phyloP scores from a whole-genome alignment of 116 monocot species.

The Trichopus zeylanicus region DNA sequence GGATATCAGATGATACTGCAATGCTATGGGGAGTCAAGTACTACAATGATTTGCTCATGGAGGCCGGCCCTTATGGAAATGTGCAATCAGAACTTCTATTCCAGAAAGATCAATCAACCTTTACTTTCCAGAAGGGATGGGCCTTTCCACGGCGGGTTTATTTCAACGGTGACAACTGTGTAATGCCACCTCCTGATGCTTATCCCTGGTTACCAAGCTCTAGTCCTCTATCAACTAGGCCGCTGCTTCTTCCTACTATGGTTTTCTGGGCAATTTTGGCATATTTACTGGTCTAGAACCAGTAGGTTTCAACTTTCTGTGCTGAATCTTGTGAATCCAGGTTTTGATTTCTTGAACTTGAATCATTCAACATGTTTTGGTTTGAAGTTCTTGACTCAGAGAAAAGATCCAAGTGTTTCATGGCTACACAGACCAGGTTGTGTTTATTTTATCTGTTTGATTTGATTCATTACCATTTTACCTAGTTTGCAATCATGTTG shows the following conservation, averaged over 20 bases:
- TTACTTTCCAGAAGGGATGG: too few relatives aligned
- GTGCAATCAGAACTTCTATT: slow-evolving; percentile 65
- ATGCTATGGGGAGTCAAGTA: slow-evolving; percentile 71
- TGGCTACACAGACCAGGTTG: too few relatives aligned
- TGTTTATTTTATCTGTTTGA: too few relatives aligned
- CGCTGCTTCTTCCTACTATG: not conserved
- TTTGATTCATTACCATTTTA: too few relatives aligned
- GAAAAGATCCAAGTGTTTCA: too few relatives aligned
- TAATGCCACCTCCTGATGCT: slow-evolving; percentile 64
- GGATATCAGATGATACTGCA: slow-evolving; percentile 76
- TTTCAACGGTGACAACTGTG: slow-evolving; percentile 75
- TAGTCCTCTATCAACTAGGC: slow-evolving; percentile 5
- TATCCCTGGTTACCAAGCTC: slow-evolving; percentile 61
- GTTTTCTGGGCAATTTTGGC: slow-evolving; percentile 19
- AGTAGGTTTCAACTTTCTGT: too few relatives aligned
- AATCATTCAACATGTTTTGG: too few relatives aligned
- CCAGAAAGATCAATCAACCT: slow-evolving; percentile 31
- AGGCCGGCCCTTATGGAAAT: slow-evolving; percentile 63
- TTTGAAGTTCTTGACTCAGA: too few relatives aligned
- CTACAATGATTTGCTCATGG: slow-evolving; percentile 65
- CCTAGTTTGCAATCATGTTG: too few relatives aligned
- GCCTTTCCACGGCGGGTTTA: slow-evolving; percentile 59
- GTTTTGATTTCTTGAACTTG: too few relatives aligned
- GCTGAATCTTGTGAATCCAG: too few relatives aligned
- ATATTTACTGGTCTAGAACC: slow-evolving; percentile 3